Evolutionary conservation across 2,329 filamentous ascomycete genomes (phyloP).

Genomic region (Drechslerella coelobrocha): DNA sequence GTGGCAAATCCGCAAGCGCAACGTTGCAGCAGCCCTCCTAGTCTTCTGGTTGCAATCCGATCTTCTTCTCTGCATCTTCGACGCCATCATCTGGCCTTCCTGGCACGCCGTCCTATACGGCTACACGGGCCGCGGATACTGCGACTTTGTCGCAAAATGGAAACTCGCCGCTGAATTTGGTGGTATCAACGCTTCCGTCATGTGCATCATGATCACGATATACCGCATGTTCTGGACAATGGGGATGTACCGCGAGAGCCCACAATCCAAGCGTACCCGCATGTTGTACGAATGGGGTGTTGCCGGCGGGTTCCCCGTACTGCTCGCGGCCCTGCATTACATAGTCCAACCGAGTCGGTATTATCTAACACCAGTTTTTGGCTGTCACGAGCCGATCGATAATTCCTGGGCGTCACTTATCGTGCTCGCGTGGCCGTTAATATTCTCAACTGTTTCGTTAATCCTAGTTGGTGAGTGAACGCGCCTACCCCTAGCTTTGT

Average conservation of each 20-base stretch:
- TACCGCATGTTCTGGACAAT: constrained; percentile 67
- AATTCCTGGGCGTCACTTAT: constrained; percentile 66
- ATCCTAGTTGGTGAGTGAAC: background rate
- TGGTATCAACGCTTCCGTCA: constrained; percentile 63
- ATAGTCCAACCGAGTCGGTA: constrained; percentile 68
- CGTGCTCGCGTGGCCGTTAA: constrained; percentile 65
- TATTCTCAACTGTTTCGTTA: constrained; percentile 63
- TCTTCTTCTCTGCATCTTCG: constrained; percentile 68
- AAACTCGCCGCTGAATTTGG: constrained; percentile 63
- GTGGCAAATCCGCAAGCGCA: constrained; percentile 68
- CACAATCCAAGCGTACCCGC: constrained; percentile 61
- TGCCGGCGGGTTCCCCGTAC: constrained; percentile 65
- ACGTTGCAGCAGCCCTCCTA: constrained; percentile 67
- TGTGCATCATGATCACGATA: constrained; percentile 68
- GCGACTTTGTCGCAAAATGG: constrained; percentile 70
- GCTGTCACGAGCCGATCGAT: constrained; percentile 66
- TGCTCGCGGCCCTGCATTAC: constrained; percentile 67
- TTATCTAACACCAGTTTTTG: constrained; percentile 66
- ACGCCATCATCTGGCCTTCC: constrained; percentile 70
- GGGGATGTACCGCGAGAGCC: constrained; percentile 63
- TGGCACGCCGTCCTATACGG: constrained; percentile 63
- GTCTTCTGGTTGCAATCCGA: constrained; percentile 65
- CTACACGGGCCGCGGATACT: constrained; percentile 68
- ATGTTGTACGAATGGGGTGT: constrained; percentile 64
- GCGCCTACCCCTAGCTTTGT: background rate